phyloP scores from a whole-genome alignment of 495 filamentous ascomycete genomes.

The Xylaria scruposa region DNA sequence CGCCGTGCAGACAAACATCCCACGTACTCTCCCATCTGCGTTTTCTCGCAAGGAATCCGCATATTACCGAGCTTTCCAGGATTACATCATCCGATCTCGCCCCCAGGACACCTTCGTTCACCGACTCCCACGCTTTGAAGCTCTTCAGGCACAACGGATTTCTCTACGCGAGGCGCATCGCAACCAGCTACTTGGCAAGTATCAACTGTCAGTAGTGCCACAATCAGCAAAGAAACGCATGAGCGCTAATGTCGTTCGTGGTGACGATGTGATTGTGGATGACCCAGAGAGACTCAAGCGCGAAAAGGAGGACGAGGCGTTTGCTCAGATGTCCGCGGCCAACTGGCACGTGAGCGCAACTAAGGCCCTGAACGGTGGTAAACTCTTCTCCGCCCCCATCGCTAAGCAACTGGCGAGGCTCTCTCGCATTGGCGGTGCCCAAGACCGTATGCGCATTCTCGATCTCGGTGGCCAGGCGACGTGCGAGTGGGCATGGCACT shows the following conservation, averaged over 20 bases:
- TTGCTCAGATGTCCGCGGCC: constrained; percentile 73
- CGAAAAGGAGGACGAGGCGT: constrained; percentile 81
- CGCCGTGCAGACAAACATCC: constrained; percentile 52
- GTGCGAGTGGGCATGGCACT: constrained; percentile 96
- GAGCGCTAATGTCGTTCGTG: constrained; percentile 63
- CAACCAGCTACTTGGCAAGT: constrained; percentile 79
- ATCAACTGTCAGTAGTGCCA: constrained; percentile 65
- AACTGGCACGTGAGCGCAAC: constrained; percentile 83
- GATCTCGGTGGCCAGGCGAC: constrained; percentile 86
- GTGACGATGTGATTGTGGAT: constrained; percentile 59
- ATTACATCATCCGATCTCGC: constrained; percentile 63
- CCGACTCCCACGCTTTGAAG: constrained; percentile 84
- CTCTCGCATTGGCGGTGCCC: constrained; percentile 55
- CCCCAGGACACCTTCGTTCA: constrained; percentile 81
- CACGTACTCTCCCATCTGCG: constrained; percentile 54
- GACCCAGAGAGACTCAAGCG: constrained; percentile 67
- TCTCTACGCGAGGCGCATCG: constrained; percentile 67
- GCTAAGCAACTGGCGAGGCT: constrained; percentile 62
- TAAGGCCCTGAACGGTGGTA: constrained; percentile 79
- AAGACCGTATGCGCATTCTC: constrained; percentile 70
- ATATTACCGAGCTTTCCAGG: constrained; percentile 91
- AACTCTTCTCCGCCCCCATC: constrained; percentile 78
- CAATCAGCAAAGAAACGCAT: constrained; percentile 64
- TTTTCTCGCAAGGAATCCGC: constrained; percentile 70
- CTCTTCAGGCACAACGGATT: constrained; percentile 81